Base-by-base conservation (phyloP, 495 filamentous ascomycete species). In the Talaromyces nanjingensis region DNA sequence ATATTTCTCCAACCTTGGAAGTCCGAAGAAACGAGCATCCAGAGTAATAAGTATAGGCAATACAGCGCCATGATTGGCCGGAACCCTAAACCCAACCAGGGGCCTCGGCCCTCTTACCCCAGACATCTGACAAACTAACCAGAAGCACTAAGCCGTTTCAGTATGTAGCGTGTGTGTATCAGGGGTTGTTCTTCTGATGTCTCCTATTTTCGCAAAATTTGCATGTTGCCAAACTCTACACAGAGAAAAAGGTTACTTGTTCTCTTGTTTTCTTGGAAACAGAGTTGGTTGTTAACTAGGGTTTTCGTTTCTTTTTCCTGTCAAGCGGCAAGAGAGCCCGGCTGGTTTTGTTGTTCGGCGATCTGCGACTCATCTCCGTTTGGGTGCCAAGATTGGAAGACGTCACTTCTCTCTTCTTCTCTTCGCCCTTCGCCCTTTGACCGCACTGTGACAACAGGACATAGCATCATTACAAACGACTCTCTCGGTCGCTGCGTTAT, bases 371-470 rank as follows among this genome's bases (percentile, higher is more conserved):
- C 20, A n/a, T 29, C 53, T 56, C 53, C 53, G 53, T 56, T 9
- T 27, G 16, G 18, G 9, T 56, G 53, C 53, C 53, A 56, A 56
- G 53, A 56, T 56, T 29, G 53, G 12, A n/a, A 56, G 53, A 56
- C 53, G 53, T 56, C 53, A 56, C 53, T 16, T 27, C 24, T 18
- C 12, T 55, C 24, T 55, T 4, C n/a, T n/a, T n/a, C n/a, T n/a
- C n/a, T n/a, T n/a, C n/a, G n/a, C n/a, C n/a, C n/a, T 56, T 14
- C 29, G 29, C 52, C n/a, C 18, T 49, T 49, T 49, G 16, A 49
- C 45, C 18, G 45, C 45, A 49, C n/a, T 9, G 14, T 16, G 45
- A 49, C 45, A 49, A 49, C 45, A 9, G 16, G n/a, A 18, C n/a
- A 49, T n/a, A 45, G 5, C 45, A 16, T 42, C 12, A 2, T 16